Conservation (phyloP, 768 basidiomycete genomes). For the Sporobolomyces phaffii region DNA sequence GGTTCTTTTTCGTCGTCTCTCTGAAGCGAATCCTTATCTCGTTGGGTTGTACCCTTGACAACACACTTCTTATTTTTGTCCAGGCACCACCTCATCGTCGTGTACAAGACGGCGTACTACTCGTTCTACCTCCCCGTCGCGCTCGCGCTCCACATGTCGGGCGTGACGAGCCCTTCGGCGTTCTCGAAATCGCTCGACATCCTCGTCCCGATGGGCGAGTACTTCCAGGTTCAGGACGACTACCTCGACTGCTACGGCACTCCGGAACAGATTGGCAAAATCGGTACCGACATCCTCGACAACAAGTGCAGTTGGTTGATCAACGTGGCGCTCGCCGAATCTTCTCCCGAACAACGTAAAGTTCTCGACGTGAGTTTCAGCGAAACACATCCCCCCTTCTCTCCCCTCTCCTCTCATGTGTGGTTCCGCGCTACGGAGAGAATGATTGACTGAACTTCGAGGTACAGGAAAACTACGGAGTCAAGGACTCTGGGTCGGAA, state of each 20-base stretch:
- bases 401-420: neutral
- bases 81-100: conserved; percentile 84
- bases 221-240: conserved; percentile 98
- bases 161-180: conserved; percentile 52
- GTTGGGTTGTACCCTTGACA: too few relatives aligned
- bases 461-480: conserved; percentile 60
- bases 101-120: conserved; percentile 96
- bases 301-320: conserved; percentile 98
- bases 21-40: too few relatives aligned
- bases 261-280: conserved; percentile 87
- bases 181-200: conserved; percentile 73
- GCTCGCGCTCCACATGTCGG: conserved; percentile 72
- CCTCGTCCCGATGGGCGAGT: conserved; percentile 86
- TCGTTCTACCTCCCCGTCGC: conserved; percentile 98
- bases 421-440: conserved; percentile 50
- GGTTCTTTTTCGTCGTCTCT: too few relatives aligned
- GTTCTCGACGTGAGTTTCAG: conserved; percentile 49
- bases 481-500: conserved; percentile 57
- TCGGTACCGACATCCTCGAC: conserved; percentile 96
- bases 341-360: conserved; percentile 49
- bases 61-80: neutral
- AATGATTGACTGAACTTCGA: too few relatives aligned
- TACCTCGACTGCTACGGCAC: conserved; percentile 87
- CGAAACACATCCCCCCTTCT: neutral
- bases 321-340: conserved; percentile 66